phyloP scores from a whole-genome alignment of 257 asterid genomes.

The Jasminum sambac region DNA sequence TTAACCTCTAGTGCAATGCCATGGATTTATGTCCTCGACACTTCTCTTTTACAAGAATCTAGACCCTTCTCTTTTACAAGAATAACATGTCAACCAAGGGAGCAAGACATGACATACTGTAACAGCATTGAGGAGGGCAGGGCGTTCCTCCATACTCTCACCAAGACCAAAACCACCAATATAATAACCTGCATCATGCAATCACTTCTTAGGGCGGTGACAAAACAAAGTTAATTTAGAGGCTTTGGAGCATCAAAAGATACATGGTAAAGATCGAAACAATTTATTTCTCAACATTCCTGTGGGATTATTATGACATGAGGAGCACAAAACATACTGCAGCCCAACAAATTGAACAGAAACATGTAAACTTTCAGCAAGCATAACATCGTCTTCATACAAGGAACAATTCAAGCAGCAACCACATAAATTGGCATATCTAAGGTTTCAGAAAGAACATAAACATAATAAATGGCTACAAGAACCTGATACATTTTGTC shows the following conservation, averaged over 20 bases:
- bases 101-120: slow-evolving; percentile 47
- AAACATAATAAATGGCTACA: slow-evolving; percentile 18
- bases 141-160: slow-evolving; percentile 80
- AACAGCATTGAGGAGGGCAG: slow-evolving; percentile 68
- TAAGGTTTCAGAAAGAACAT: slow-evolving; percentile 8
- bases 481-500: slow-evolving; percentile 81
- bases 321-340: slow-evolving; percentile 6
- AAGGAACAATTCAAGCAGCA: slow-evolving; percentile 8
- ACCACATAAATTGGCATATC: not conserved
- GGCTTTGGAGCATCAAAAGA: not conserved
- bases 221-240: slow-evolving; percentile 2
- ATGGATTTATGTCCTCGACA: slow-evolving; percentile 8
- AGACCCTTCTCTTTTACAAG: slow-evolving; percentile 10
- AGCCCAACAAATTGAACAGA: not conserved
- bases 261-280: slow-evolving; percentile 8
- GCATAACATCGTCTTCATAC: slow-evolving; percentile 14
- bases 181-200: slow-evolving; percentile 65
- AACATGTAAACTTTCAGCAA: not conserved
- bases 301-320: slow-evolving; percentile 1
- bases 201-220: slow-evolving; percentile 16
- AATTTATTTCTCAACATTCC: not conserved
- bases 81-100: slow-evolving; percentile 8
- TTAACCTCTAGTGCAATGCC: not conserved
- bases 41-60: slow-evolving; percentile 8
- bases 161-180: slow-evolving; percentile 95